phyloP scores from a whole-genome alignment of 257 asterid species.

The Primulina huaijiensis region DNA sequence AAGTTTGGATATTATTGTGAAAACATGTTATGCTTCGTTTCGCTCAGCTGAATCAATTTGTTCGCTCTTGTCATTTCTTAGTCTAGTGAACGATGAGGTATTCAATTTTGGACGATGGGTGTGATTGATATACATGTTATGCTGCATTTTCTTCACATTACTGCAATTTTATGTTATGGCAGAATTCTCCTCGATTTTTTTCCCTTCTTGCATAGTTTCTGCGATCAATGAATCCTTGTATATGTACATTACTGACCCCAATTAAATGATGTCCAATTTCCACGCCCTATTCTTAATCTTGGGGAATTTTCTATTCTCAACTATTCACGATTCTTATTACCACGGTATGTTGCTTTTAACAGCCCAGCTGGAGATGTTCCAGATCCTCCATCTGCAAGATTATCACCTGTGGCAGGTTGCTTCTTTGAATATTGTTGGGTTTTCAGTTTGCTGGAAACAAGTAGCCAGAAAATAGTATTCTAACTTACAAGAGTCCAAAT shows the following conservation, averaged over 20 bases:
- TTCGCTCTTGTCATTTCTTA: neutral
- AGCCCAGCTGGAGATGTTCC: slow-evolving; percentile 49
- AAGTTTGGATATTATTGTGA: neutral
- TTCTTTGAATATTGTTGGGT: slow-evolving; percentile 7
- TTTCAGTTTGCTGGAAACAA: neutral
- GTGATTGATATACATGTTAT: slow-evolving; percentile 1
- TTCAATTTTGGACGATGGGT: neutral
- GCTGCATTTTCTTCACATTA: neutral
- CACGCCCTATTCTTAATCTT: neutral
- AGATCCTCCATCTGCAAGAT: slow-evolving; percentile 46
- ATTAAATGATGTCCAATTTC: neutral
- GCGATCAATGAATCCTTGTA: neutral
- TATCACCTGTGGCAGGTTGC: slow-evolving; percentile 61
- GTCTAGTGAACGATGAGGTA: neutral
- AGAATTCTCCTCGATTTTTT: neutral
- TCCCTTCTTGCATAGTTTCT: neutral
- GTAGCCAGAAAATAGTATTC: neutral
- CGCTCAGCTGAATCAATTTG: neutral
- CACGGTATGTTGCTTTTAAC: slow-evolving; percentile 15
- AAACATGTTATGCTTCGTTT: neutral
- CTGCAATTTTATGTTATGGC: neutral
- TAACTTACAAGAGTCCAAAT: neutral
- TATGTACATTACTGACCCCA: neutral
- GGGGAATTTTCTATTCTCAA: slow-evolving; percentile 3
- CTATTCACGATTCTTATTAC: slow-evolving; percentile 8